A percentile compares a stretch with the other conserved stretches of the same genome.
Conservation (phyloP, 2,329 filamentous ascomycete genomes). For the Microcera coccophila region DNA sequence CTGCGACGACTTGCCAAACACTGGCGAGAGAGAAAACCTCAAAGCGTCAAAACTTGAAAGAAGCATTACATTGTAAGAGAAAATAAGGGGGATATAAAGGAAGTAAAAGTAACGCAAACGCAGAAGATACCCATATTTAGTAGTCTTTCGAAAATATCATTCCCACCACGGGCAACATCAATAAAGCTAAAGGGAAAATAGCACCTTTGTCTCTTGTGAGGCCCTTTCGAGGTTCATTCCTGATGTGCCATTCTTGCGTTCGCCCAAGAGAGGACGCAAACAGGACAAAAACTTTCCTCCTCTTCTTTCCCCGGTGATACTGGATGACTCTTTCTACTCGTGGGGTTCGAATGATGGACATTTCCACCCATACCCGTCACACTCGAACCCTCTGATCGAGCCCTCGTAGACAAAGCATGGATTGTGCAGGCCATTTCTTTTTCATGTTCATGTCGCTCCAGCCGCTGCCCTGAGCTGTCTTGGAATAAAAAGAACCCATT, state of each 20-base stretch:
- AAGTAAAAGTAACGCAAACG: slow-evolving; percentile 25
- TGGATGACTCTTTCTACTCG: slow-evolving; percentile 24
- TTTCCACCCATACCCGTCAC: too few relatives aligned
- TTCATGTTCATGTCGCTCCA: slow-evolving; percentile 13
- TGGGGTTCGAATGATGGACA: slow-evolving; percentile 22
- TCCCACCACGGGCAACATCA: slow-evolving; percentile 24
- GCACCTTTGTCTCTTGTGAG: slow-evolving; percentile 25
- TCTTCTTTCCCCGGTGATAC: slow-evolving; percentile 4
- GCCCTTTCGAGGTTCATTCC: slow-evolving; percentile 11
- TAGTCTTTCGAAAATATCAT: slow-evolving; percentile 26
- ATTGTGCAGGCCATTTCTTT: background rate
- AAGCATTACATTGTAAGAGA: slow-evolving; percentile 5
- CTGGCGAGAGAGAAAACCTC: slow-evolving; percentile 24
- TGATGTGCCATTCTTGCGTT: slow-evolving; percentile 13
- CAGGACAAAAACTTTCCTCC: background rate
- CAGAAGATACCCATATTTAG: slow-evolving; percentile 23
- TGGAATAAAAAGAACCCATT: slow-evolving; percentile 20
- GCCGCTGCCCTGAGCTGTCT: slow-evolving; percentile 19
- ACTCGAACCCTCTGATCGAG: background rate
- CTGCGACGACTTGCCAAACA: slow-evolving; percentile 19
- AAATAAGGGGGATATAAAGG: slow-evolving; percentile 27
- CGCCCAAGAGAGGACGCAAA: slow-evolving; percentile 8
- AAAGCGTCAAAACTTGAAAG: slow-evolving; percentile 17
- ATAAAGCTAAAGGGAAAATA: slow-evolving; percentile 19
- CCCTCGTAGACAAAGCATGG: background rate